Base-by-base conservation (phyloP, 768 basidiomycete genomes). In the Mycena metata region DNA sequence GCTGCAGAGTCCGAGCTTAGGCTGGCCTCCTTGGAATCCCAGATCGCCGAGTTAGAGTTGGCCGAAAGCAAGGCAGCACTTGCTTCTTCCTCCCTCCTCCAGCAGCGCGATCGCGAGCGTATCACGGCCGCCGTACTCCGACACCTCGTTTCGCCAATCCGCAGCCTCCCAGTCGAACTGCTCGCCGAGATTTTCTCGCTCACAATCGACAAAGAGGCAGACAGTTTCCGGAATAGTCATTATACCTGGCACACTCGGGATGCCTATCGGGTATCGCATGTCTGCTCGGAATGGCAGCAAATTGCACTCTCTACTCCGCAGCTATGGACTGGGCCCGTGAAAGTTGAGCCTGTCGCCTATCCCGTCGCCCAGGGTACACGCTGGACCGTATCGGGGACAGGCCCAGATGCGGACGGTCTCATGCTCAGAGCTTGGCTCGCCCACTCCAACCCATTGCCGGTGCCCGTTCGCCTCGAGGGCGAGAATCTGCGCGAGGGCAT, bases 301-400 rank as follows among this genome's bases (percentile, higher is more conserved):
- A 16, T 58, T 6, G 42, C 56, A 30, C 3, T 10, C 17, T 9
- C 24, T 17, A 43, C 24, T 26, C 56, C 56, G 3, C 16, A 23
- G 5, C 42, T 57, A 30, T 57, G 56, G 56, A 16, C 56, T 15
- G 42, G 56, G n/a, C n/a, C n/a, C n/a, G n/a, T n/a, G n/a, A n/a
- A n/a, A n/a, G n/a, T n/a, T n/a, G n/a, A n/a, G n/a, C n/a, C n/a
- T n/a, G n/a, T n/a, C n/a, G n/a, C n/a, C n/a, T n/a, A n/a, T n/a
- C n/a, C n/a, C n/a, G n/a, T n/a, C n/a, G n/a, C n/a, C n/a, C n/a
- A n/a, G n/a, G n/a, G n/a, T n/a, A n/a, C n/a, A n/a, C n/a, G n/a
- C n/a, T n/a, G n/a, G n/a, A n/a, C n/a, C n/a, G n/a, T n/a, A n/a
- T n/a, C n/a, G n/a, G n/a, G n/a, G n/a, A n/a, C n/a, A n/a, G n/a